A percentile compares a stretch with the other conserved stretches of the same genome.
Evolutionary conservation across 108 stramenopile species (phyloP).

Genomic region (Cyclotella kingstonii): DNA sequence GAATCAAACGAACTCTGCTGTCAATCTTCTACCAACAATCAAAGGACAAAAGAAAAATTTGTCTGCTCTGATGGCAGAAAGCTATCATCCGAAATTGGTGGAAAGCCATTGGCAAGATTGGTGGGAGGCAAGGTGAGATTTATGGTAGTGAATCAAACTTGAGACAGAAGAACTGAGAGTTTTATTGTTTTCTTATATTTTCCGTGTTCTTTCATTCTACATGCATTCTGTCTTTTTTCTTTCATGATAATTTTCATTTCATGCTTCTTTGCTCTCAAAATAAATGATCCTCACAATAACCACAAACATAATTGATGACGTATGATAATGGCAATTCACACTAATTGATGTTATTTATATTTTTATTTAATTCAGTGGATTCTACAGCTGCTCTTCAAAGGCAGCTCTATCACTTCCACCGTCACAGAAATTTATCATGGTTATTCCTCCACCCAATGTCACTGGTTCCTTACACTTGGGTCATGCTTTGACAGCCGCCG

Average conservation of each 20-base stretch:
- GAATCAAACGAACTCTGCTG: too few relatives aligned
- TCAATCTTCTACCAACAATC: too few relatives aligned
- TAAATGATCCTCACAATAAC: too few relatives aligned
- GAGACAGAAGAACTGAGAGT: too few relatives aligned
- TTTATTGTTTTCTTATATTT: neutral
- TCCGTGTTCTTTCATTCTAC: neutral
- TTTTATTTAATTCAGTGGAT: constrained; percentile 46
- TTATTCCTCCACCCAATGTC: constrained; percentile 99
- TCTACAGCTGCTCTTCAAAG: constrained; percentile 85
- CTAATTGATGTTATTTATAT: neutral
- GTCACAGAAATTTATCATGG: constrained; percentile 98
- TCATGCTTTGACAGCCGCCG: constrained; percentile 97
- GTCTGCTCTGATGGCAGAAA: constrained; percentile 81
- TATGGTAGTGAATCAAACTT: too few relatives aligned
- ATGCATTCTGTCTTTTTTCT: neutral
- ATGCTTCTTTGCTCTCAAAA: too few relatives aligned
- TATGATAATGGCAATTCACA: too few relatives aligned
- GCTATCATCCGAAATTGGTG: constrained; percentile 93
- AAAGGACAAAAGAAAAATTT: constrained; percentile 88
- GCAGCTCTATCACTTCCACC: constrained; percentile 53
- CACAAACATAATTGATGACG: too few relatives aligned
- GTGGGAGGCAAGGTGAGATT: constrained; percentile 81
- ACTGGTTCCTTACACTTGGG: constrained; percentile 98
- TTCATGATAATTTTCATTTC: neutral
- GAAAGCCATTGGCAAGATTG: constrained; percentile 99